Percentiles rank a stretch among this genome's conserved stretches.
Evolutionary conservation across 257 asterid genomes (phyloP).

Genomic region (Solanum chaucha): DNA sequence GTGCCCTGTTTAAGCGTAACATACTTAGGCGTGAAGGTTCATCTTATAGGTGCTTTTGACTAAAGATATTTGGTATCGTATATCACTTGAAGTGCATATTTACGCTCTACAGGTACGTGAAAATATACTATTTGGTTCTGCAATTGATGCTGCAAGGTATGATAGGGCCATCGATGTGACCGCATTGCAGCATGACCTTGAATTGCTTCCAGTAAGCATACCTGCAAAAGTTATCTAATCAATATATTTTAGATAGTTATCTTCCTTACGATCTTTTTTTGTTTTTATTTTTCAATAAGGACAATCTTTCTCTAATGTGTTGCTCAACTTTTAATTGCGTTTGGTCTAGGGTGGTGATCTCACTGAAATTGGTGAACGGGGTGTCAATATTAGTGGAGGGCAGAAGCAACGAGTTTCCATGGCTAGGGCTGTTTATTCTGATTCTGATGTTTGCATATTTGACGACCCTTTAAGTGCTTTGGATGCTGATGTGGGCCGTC

Average conservation of each 20-base stretch:
- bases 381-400: slow-evolving; percentile 98
- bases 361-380: slow-evolving; percentile 99
- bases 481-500: slow-evolving; percentile 96
- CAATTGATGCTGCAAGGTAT: slow-evolving; percentile 50
- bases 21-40: neutral
- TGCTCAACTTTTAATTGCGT: neutral
- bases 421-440: slow-evolving; percentile 95
- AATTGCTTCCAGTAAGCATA: slow-evolving; percentile 61
- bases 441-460: slow-evolving; percentile 85
- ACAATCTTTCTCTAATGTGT: neutral
- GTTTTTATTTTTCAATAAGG: neutral
- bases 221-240: neutral
- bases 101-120: slow-evolving; percentile 65
- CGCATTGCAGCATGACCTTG: slow-evolving; percentile 80
- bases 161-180: slow-evolving; percentile 70
- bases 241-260: neutral
- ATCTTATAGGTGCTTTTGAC: neutral
- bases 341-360: slow-evolving; percentile 81
- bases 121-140: slow-evolving; percentile 82
- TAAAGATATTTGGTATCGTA: neutral
- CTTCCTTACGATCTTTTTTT: neutral
- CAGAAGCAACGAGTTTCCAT: slow-evolving; percentile 98
- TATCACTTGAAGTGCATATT: slow-evolving; percentile 5
- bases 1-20: neutral
- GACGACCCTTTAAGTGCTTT: slow-evolving; percentile 98